phyloP scores from a whole-genome alignment of 192 early-diverging fungal genomes.

The Dissophora globulifera region DNA sequence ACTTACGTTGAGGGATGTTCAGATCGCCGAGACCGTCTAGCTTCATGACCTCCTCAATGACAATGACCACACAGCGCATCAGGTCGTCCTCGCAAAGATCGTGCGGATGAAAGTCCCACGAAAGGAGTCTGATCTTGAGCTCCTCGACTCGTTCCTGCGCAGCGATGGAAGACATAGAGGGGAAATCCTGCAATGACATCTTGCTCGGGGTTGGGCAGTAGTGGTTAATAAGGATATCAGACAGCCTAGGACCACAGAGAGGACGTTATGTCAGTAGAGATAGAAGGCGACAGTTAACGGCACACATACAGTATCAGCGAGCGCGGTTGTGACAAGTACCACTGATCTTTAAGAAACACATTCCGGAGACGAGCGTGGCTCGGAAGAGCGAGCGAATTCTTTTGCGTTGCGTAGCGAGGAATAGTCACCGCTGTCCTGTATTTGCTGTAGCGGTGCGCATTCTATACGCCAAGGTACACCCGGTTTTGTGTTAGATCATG shows the following conservation, averaged over 20 bases:
- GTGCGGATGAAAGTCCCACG: conserved; percentile 81
- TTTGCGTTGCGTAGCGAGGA: conserved; percentile 42
- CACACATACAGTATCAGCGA: too few species aligned
- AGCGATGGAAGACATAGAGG: conserved; percentile 37
- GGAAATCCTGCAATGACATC: conserved; percentile 30
- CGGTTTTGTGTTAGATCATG: neutral
- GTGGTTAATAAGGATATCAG: conserved; percentile 42
- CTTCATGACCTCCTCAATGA: conserved; percentile 74
- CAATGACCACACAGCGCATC: conserved; percentile 72
- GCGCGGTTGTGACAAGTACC: conserved; percentile 24
- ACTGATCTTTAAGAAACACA: conserved; percentile 57
- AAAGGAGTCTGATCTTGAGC: conserved; percentile 66
- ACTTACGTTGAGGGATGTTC: conserved; percentile 63
- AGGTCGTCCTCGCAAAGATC: conserved; percentile 70
- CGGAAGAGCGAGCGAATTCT: conserved; percentile 40
- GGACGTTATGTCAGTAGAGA: conserved; percentile 21
- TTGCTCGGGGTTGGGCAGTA: conserved; percentile 46
- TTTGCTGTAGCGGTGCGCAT: conserved; percentile 44
- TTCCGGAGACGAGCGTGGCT: conserved; percentile 46
- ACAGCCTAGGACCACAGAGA: conserved; percentile 28
- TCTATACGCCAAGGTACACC: conserved; percentile 13
- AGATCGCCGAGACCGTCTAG: conserved; percentile 66
- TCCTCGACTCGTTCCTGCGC: conserved; percentile 46
- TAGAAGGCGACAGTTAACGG: neutral
- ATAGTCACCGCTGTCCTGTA: conserved; percentile 36